Percentiles rank a stretch among this genome's conserved stretches.
Conservation (phyloP, 306 rosid genomes). For the Biancaea sappan region DNA sequence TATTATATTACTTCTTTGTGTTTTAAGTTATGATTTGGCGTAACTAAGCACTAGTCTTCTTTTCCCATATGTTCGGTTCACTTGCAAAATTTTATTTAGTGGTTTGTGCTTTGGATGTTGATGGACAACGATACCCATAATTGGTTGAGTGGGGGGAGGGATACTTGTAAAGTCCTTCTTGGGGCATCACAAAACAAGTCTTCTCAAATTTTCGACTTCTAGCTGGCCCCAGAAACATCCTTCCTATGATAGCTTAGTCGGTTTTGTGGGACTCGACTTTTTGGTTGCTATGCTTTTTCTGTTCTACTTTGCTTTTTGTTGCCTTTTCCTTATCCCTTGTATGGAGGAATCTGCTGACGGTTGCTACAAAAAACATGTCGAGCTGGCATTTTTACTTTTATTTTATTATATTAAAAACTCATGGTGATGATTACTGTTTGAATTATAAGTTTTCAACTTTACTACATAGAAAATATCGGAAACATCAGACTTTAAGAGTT, state of each 20-base stretch:
- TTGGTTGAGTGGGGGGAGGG: not conserved
- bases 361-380: constrained; percentile 26
- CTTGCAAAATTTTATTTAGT: not conserved
- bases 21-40: constrained; percentile 16
- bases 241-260: constrained; percentile 45
- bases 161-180: constrained; percentile 36
- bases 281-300: constrained; percentile 29
- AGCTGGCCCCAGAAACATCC: constrained; percentile 47
- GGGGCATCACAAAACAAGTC: not conserved
- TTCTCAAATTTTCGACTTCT: constrained; percentile 38
- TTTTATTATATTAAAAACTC: not conserved
- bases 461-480: constrained; percentile 6
- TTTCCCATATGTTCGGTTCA: not conserved
- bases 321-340: constrained; percentile 11
- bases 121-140: not conserved
- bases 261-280: constrained; percentile 38
- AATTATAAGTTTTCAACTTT: not conserved
- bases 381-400: not conserved
- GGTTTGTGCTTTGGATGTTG: constrained; percentile 1
- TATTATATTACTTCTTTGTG: constrained; percentile 11
- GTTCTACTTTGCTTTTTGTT: constrained; percentile 2
- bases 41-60: not conserved
- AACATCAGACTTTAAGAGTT: constrained; percentile 17
- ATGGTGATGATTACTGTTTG: not conserved
- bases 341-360: constrained; percentile 52